Conservation (phyloP, 2,329 filamentous ascomycete genomes). For the Neospermospora avenae region DNA sequence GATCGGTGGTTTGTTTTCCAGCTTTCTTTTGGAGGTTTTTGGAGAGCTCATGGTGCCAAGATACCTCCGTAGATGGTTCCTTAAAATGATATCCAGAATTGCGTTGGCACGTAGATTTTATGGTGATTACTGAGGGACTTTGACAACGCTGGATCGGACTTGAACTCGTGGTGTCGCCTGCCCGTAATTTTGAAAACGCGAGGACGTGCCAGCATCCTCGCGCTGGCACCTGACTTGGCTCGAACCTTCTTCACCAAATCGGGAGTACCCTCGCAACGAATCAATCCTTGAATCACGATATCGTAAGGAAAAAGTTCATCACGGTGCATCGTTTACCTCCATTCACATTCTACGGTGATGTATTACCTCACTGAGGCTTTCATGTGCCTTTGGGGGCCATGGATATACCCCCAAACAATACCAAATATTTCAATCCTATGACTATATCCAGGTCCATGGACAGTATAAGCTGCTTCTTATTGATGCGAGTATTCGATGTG, state of each 20-base stretch:
- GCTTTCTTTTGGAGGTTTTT: conserved; percentile 29
- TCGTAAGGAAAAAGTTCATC: too few relatives aligned
- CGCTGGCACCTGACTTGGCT: background rate
- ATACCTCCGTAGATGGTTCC: background rate
- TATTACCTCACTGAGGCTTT: too few relatives aligned
- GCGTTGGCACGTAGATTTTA: background rate
- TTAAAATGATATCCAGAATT: background rate
- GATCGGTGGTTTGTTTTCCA: conserved; percentile 24
- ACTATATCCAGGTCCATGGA: background rate
- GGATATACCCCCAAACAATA: too few relatives aligned
- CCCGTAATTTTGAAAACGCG: background rate
- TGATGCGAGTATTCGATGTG: background rate
- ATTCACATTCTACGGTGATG: too few relatives aligned
- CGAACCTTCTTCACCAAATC: background rate
- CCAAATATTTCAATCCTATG: too few relatives aligned
- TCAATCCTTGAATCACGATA: too few relatives aligned
- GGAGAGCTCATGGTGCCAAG: conserved; percentile 24
- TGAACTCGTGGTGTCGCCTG: background rate
- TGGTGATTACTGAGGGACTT: background rate
- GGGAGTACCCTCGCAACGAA: background rate
- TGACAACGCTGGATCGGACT: background rate
- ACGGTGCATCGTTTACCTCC: too few relatives aligned
- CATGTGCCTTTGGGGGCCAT: too few relatives aligned
- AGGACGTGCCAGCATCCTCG: background rate
- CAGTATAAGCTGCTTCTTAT: background rate